phyloP scores from a whole-genome alignment of 495 filamentous ascomycete species.

The Penicillium cinerascens region DNA sequence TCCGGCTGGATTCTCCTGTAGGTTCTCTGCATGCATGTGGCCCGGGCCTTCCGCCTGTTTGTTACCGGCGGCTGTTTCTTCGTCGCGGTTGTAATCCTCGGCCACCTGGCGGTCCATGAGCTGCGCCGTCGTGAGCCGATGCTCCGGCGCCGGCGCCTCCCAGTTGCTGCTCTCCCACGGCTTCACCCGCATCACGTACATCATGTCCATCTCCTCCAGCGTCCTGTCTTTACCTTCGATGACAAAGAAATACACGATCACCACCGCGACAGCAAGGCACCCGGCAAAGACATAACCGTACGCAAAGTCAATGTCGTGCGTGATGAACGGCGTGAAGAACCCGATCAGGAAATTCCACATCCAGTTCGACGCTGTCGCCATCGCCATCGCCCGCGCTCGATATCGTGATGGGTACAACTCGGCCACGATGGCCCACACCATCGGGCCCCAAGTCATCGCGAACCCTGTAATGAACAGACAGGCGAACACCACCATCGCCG shows the following conservation, averaged over 20 bases:
- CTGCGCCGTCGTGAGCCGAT: slow-evolving; percentile 30
- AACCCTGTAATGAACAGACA: slow-evolving; percentile 57
- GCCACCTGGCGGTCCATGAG: slow-evolving; percentile 29
- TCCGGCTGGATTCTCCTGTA: slow-evolving; percentile 20
- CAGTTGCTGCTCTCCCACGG: slow-evolving; percentile 55
- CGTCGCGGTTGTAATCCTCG: slow-evolving; percentile 15
- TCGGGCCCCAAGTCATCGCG: slow-evolving; percentile 75
- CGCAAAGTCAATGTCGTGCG: slow-evolving; percentile 60
- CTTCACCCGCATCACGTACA: slow-evolving; percentile 66
- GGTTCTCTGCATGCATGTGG: slow-evolving; percentile 26
- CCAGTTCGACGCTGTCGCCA: slow-evolving; percentile 81
- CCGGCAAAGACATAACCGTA: slow-evolving; percentile 79
- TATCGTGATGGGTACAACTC: slow-evolving; percentile 77
- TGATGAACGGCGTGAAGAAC: slow-evolving; percentile 78
- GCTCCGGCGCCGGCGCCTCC: slow-evolving; percentile 27
- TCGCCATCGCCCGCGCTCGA: slow-evolving; percentile 68
- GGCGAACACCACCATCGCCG: slow-evolving; percentile 68
- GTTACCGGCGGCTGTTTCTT: slow-evolving; percentile 9
- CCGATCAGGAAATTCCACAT: slow-evolving; percentile 80
- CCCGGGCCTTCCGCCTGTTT: slow-evolving; percentile 12
- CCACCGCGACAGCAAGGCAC: slow-evolving; percentile 57
- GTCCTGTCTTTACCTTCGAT: slow-evolving; percentile 62
- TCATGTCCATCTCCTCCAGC: slow-evolving; percentile 76
- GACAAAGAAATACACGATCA: slow-evolving; percentile 73
- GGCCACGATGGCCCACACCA: slow-evolving; percentile 76